These are phyloP conservation scores for Scheffersomyces stambukii DNA, from an alignment of 1,139 yeast species.

Conservation along the genomic window DNA sequence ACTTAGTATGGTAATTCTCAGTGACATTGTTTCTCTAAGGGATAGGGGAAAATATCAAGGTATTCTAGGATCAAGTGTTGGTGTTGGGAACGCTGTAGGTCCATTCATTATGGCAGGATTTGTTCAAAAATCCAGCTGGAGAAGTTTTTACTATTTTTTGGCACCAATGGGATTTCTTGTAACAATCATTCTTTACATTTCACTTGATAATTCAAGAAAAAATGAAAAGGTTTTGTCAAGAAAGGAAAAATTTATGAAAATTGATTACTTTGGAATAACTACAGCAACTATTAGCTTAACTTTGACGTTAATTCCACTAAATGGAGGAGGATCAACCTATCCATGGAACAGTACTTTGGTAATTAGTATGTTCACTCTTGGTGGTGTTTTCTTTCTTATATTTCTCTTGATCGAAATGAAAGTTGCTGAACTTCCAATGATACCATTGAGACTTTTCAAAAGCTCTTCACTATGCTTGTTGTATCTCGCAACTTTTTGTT, in stretches of 20 bases:
- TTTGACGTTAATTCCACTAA: slow-evolving; percentile 44
- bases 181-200: slow-evolving; percentile 20
- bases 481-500: slow-evolving; percentile 41
- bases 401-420: slow-evolving; percentile 50
- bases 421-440: slow-evolving; percentile 49
- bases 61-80: slow-evolving; percentile 48
- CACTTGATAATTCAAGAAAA: slow-evolving; percentile 18
- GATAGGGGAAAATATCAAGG: slow-evolving; percentile 47
- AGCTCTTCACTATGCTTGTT: slow-evolving; percentile 36
- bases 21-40: slow-evolving; percentile 40
- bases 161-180: slow-evolving; percentile 39
- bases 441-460: slow-evolving; percentile 48
- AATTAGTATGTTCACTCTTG: slow-evolving; percentile 44
- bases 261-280: slow-evolving; percentile 48
- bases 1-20: slow-evolving; percentile 37
- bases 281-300: slow-evolving; percentile 42
- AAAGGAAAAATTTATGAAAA: slow-evolving; percentile 32
- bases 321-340: slow-evolving; percentile 55
- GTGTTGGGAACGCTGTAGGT: slow-evolving; percentile 53
- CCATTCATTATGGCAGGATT: slow-evolving; percentile 55
- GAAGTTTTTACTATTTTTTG: slow-evolving; percentile 44
- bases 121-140: slow-evolving; percentile 43
- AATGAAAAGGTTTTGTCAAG: slow-evolving; percentile 20
- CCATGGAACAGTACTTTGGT: slow-evolving; percentile 48
- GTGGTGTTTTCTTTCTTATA: slow-evolving; percentile 35